These are phyloP conservation scores for Mayamaea pseudoterrestris DNA, from an alignment of 108 stramenopile genomes.

Conservation along the genomic window DNA sequence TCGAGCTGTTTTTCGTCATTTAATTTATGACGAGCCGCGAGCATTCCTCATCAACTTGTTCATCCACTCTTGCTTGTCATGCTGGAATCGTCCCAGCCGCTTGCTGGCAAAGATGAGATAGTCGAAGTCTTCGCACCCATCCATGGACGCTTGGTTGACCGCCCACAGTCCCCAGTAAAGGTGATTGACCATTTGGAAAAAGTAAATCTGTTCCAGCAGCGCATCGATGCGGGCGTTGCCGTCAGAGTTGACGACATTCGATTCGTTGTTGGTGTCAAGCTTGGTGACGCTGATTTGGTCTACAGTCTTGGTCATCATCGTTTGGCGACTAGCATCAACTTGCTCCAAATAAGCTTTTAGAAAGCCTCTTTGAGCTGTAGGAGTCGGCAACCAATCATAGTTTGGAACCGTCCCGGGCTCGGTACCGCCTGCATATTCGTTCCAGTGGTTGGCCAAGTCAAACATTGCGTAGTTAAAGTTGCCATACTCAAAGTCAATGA, in stretches of 20 bases:
- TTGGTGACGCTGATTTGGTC: neutral
- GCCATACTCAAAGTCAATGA: conserved; percentile 90
- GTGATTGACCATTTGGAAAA: conserved; percentile 69
- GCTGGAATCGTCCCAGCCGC: conserved; percentile 25
- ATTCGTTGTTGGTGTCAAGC: neutral
- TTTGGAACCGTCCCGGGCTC: conserved; percentile 33
- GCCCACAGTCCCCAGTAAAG: conserved; percentile 86
- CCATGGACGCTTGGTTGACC: conserved; percentile 69
- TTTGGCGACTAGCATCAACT: neutral
- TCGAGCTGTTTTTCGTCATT: no score
- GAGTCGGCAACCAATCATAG: conserved; percentile 40
- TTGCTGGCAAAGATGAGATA: conserved; percentile 32
- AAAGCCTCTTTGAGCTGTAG: conserved; percentile 32
- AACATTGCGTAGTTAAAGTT: conserved; percentile 66
- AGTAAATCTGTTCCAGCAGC: conserved; percentile 36
- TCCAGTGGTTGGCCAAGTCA: conserved; percentile 89
- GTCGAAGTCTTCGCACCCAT: conserved; percentile 74
- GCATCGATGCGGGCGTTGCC: no score
- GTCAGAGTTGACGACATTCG: no score
- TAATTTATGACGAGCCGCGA: no score
- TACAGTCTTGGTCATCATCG: no score
- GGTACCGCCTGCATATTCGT: conserved; percentile 78
- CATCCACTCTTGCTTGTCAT: no score
- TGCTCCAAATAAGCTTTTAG: conserved; percentile 32
- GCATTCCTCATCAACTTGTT: no score